Evolutionary conservation across 1,284 basidiomycete species (phyloP).

Genomic region (Meira miltonrushii): DNA sequence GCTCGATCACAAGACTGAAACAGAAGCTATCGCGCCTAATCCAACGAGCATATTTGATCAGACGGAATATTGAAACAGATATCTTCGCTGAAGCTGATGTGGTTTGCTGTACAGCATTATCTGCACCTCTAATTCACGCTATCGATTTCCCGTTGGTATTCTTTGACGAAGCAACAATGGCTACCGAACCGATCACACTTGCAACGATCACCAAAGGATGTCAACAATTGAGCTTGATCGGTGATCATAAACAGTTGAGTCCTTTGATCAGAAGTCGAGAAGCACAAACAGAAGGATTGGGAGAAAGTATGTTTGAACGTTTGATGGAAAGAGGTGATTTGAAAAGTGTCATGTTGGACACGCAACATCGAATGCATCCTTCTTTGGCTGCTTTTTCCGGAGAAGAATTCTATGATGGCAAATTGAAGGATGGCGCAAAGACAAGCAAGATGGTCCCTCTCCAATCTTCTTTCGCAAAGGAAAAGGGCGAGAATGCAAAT

Average conservation of each 20-base stretch:
- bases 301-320: constrained; percentile 79
- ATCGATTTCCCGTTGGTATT: constrained; percentile 89
- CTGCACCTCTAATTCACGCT: constrained; percentile 48
- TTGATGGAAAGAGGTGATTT: constrained; percentile 63
- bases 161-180: constrained; percentile 91
- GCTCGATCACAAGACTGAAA: constrained; percentile 8
- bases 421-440: constrained; percentile 64
- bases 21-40: not conserved
- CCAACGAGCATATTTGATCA: constrained; percentile 31
- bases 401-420: constrained; percentile 70
- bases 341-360: constrained; percentile 75
- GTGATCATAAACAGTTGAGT: constrained; percentile 93
- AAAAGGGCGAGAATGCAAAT: not conserved
- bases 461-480: constrained; percentile 26
- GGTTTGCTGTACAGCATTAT: constrained; percentile 52
- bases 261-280: constrained; percentile 65
- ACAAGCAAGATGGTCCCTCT: constrained; percentile 28
- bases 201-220: constrained; percentile 58
- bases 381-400: constrained; percentile 79
- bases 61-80: constrained; percentile 47
- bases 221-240: constrained; percentile 77
- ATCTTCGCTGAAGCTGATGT: constrained; percentile 53
- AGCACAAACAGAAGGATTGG: constrained; percentile 58
- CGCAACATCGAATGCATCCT: constrained; percentile 93
- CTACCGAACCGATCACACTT: constrained; percentile 67